Percentiles rank a stretch among this genome's conserved stretches.
These are phyloP conservation scores for Trichoderma koningii DNA, from an alignment of 2,329 filamentous ascomycete genomes.

Conservation along the genomic window DNA sequence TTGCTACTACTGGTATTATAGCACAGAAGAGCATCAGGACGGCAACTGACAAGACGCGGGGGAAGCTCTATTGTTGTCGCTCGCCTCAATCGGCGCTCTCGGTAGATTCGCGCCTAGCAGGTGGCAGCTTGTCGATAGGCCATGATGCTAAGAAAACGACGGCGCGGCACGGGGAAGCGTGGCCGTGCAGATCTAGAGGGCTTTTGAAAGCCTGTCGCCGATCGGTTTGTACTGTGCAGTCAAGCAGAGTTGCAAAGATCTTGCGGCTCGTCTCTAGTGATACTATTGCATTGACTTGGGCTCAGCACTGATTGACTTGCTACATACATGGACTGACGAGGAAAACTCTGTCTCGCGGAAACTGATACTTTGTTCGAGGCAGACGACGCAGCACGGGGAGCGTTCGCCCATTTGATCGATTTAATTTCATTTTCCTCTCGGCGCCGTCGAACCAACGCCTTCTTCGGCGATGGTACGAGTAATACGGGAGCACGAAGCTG, in stretches of 20 bases:
- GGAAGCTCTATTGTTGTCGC: not conserved
- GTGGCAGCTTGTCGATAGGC: not conserved
- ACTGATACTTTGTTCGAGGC: no score
- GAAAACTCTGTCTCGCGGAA: no score
- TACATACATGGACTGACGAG: no score
- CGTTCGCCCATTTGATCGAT: no score
- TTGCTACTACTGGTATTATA: no score
- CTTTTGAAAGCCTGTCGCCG: not conserved
- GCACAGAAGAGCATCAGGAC: no score
- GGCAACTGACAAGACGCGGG: not conserved
- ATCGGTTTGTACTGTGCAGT: not conserved
- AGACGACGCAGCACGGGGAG: no score
- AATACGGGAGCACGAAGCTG: not conserved
- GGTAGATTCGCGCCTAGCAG: conserved; percentile 6
- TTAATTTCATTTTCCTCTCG: not conserved
- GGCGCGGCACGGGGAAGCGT: conserved; percentile 21
- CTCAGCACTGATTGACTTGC: no score
- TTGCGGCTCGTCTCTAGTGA: no score
- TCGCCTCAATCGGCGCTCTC: not conserved
- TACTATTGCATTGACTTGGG: no score
- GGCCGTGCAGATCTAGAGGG: conserved; percentile 9
- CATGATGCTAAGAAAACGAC: conserved; percentile 13
- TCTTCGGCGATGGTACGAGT: no score
- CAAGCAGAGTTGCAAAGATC: no score
- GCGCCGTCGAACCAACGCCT: not conserved